Percentiles rank a stretch among this genome's conserved stretches.
Evolutionary conservation across 495 filamentous ascomycete genomes (phyloP).

Genomic region (Poronia punctata): DNA sequence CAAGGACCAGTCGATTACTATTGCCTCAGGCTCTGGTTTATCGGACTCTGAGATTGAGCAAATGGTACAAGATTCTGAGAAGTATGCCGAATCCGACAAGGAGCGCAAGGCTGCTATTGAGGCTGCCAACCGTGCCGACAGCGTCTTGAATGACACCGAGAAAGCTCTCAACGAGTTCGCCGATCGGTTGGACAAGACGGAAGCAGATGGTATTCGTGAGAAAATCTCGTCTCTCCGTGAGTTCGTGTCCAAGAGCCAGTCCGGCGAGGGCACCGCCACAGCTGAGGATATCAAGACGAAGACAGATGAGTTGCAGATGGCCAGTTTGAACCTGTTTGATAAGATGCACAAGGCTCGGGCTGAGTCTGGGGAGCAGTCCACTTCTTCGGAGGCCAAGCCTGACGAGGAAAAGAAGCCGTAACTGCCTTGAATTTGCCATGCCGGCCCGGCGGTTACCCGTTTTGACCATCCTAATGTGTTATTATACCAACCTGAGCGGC

Average conservation of each 20-base stretch:
- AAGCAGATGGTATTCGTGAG: conserved; percentile 85
- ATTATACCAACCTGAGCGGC: conserved; percentile 30
- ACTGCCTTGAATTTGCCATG: conserved; percentile 24
- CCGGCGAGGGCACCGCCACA: conserved; percentile 77
- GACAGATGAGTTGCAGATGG: conserved; percentile 93
- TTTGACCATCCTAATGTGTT: too few species aligned
- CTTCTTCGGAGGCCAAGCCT: conserved; percentile 68
- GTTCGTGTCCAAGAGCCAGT: conserved; percentile 89
- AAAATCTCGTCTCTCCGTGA: conserved; percentile 88
- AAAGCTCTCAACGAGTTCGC: conserved; percentile 95
- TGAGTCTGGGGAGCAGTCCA: conserved; percentile 49
- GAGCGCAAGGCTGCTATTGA: conserved; percentile 94
- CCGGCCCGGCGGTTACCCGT: conserved; percentile 14
- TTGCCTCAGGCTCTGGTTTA: conserved; percentile 96
- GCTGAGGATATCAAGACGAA: conserved; percentile 93
- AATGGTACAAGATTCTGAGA: conserved; percentile 97
- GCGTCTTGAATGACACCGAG: conserved; percentile 94
- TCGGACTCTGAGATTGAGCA: conserved; percentile 87
- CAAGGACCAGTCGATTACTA: conserved; percentile 99
- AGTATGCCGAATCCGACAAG: conserved; percentile 91
- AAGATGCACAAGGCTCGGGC: conserved; percentile 97
- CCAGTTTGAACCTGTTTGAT: conserved; percentile 94
- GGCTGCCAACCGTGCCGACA: conserved; percentile 93
- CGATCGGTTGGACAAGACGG: conserved; percentile 92
- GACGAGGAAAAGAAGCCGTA: conserved; percentile 56